Conservation (phyloP, 2,329 filamentous ascomycete species). For the Claviceps sp. region DNA sequence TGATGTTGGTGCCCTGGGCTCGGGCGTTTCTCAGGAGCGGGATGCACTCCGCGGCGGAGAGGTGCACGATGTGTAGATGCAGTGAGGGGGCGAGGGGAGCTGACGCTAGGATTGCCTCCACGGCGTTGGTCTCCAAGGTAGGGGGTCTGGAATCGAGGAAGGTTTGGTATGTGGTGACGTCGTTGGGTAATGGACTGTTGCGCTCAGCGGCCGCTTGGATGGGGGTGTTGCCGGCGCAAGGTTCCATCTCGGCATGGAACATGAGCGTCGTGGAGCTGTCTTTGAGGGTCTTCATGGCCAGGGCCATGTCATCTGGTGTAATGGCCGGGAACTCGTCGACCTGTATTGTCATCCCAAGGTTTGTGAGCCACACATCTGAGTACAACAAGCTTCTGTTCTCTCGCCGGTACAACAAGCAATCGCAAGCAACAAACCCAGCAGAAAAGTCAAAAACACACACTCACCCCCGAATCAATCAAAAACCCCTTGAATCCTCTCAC, state of each 20-base stretch:
- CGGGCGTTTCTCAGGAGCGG: constrained; percentile 66
- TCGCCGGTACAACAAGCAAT: too few species aligned
- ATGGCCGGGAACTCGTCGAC: constrained; percentile 94
- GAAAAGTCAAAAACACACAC: constrained; percentile 15
- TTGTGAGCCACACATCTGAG: too few species aligned
- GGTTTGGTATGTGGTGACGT: constrained; percentile 67
- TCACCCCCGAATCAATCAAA: constrained; percentile 86
- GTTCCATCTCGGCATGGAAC: constrained; percentile 98
- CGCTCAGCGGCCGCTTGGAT: too few species aligned
- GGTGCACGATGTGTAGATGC: constrained; percentile 84
- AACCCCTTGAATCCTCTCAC: constrained; percentile 97
- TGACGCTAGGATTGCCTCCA: constrained; percentile 73
- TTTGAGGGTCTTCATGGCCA: constrained; percentile 70
- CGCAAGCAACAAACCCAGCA: too few species aligned
- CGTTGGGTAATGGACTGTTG: constrained; percentile 25
- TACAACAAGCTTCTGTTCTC: too few species aligned
- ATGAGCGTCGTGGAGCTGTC: constrained; percentile 81
- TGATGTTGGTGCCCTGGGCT: constrained; percentile 64
- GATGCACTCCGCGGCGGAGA: constrained; percentile 80
- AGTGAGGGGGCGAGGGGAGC: constrained; percentile 69
- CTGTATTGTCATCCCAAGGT: constrained; percentile 26
- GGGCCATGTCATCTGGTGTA: constrained; percentile 61
- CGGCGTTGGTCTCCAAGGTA: constrained; percentile 79
- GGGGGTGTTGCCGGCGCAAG: constrained; percentile 44
- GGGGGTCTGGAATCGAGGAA: constrained; percentile 87